A percentile compares a stretch with the other conserved stretches of the same genome.
Conservation (phyloP, 768 basidiomycete species). For the Mycena latifolia region DNA sequence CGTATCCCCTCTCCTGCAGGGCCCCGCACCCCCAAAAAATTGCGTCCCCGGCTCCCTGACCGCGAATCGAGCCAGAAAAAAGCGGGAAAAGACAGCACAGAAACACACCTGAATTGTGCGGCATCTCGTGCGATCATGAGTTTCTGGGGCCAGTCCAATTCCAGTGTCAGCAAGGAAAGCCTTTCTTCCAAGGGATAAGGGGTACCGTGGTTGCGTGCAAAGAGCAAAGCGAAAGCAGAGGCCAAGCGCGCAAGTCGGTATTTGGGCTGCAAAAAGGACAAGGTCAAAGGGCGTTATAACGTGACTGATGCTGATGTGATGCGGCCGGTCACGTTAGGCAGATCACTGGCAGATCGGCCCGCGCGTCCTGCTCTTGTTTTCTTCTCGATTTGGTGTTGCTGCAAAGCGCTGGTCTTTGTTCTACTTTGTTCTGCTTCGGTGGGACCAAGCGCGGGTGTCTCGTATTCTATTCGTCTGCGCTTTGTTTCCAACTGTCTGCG, state of each 20-base stretch:
- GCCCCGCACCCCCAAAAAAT: too few relatives aligned
- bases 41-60: background rate
- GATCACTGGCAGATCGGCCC: too few relatives aligned
- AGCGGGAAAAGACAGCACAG: background rate
- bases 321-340: too few relatives aligned
- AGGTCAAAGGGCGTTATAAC: constrained; percentile 9
- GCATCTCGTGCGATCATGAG: constrained; percentile 35
- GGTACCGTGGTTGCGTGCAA: constrained; percentile 5
- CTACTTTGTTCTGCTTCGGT: background rate
- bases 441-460: too few relatives aligned
- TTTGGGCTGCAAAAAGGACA: constrained; percentile 1
- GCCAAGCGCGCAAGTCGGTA: too few relatives aligned
- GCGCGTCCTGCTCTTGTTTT: background rate
- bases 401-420: background rate
- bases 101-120: constrained; percentile 32
- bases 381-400: background rate
- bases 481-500: too few relatives aligned
- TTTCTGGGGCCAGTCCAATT: background rate
- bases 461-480: too few relatives aligned
- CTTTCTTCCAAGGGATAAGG: background rate
- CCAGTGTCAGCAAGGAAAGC: too few relatives aligned
- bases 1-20: too few relatives aligned
- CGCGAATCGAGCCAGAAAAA: background rate
- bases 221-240: background rate
- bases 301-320: background rate